These are phyloP conservation scores for Dillenia suffruticosa DNA, from an alignment of 164 flowering plant genomes.

Conservation along the genomic window DNA sequence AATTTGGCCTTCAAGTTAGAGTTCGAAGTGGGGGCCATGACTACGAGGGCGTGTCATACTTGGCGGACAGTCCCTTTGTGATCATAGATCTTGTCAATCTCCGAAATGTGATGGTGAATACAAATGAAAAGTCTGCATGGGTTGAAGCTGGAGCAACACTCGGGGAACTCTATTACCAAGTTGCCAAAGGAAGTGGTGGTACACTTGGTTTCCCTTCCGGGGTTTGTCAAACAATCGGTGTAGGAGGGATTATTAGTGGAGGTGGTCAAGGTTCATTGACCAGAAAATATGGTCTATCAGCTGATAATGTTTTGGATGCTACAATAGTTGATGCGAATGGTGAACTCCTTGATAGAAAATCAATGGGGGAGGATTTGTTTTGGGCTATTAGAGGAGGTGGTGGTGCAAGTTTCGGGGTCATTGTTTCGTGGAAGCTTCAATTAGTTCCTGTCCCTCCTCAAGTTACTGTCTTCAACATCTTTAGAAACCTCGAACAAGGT, in stretches of 20 bases:
- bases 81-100: constrained; percentile 26
- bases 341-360: constrained; percentile 18
- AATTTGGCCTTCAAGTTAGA: constrained; percentile 14
- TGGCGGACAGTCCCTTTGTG: constrained; percentile 21
- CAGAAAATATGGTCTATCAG: constrained; percentile 30
- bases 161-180: constrained; percentile 27
- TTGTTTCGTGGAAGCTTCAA: constrained; percentile 24
- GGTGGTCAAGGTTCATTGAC: constrained; percentile 22
- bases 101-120: constrained; percentile 3
- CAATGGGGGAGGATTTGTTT: constrained; percentile 37
- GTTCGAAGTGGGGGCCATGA: constrained; percentile 29
- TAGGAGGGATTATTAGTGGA: constrained; percentile 30
- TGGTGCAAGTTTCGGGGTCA: constrained; percentile 26
- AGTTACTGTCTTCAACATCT: constrained; percentile 23
- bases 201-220: constrained; percentile 33
- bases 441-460: constrained; percentile 25
- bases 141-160: constrained; percentile 23
- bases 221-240: constrained; percentile 26
- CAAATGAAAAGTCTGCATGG: constrained; percentile 16
- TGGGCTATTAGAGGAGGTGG: constrained; percentile 42
- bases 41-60: constrained; percentile 37
- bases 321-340: constrained; percentile 22
- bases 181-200: constrained; percentile 16
- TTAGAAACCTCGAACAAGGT: constrained; percentile 19
- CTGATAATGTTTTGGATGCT: constrained; percentile 31